These are phyloP conservation scores for Trichoderma koningii DNA, from an alignment of 2,329 filamentous ascomycete species.

Conservation along the genomic window DNA sequence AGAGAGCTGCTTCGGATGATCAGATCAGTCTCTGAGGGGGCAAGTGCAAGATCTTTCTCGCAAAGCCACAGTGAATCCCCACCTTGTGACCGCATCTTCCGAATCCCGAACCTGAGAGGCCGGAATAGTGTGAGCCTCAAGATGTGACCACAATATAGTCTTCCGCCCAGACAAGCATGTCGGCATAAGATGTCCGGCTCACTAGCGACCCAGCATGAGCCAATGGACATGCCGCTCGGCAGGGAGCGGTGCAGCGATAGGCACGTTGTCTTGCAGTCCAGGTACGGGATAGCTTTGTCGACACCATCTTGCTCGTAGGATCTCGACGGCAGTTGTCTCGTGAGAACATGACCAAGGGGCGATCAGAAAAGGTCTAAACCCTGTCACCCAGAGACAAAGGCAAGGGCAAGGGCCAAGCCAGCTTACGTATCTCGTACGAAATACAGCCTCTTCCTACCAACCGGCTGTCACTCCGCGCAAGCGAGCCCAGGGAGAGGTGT, in stretches of 20 bases:
- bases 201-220: neutral
- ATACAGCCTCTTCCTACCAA: neutral
- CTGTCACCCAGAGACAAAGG: neutral
- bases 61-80: neutral
- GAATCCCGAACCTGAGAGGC: slow-evolving; percentile 3
- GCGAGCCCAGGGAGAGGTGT: neutral
- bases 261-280: slow-evolving; percentile 2
- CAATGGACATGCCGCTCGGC: neutral
- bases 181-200: neutral
- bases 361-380: neutral
- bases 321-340: neutral
- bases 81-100: neutral
- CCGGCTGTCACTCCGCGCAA: neutral
- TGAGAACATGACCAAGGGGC: neutral
- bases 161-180: neutral
- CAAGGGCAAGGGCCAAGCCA: neutral
- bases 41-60: neutral
- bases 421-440: neutral
- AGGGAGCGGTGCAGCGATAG: neutral
- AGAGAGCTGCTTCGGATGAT: neutral
- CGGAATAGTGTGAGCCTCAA: slow-evolving; percentile 2
- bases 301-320: too few relatives aligned
- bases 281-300: neutral
- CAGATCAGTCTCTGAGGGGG: neutral
- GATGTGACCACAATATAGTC: neutral